Base-by-base conservation (phyloP, 1,284 basidiomycete genomes). In the Cystobasidiaceae sp. region DNA sequence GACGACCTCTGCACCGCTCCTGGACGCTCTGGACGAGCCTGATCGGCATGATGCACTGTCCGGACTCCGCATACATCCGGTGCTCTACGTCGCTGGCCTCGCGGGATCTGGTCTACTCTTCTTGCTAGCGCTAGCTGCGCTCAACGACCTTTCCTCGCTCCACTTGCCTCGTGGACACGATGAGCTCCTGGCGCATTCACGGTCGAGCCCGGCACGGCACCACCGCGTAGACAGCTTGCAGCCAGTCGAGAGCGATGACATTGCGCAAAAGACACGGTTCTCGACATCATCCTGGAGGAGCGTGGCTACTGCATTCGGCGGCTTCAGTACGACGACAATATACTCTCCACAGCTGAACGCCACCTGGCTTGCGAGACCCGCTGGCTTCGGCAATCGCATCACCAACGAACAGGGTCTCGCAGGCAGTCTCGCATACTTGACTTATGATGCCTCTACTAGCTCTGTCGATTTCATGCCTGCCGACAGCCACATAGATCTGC, bases 291-390 rank as follows among this genome's bases (percentile, higher is more conserved):
- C 28, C 28, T 64, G 61, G 61, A 64, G 56, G 51, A 48, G 41
- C 32, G 28, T 64, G n/a, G 61, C 61, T 33, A 64, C 27, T 27
- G 61, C 43, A 15, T 33, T 64, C 6, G 61, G 61, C 11, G 61
- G 61, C 41, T 64, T 64, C 52, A 64, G 61, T 27, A 64, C 51
- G 7, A 34, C 61, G 25, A 48, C 34, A 21, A 34, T 64, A 39
- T 32, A 52, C 3, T 56, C 61, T 23, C 61, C 61, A 27, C 51
- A 64, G 52, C 61, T 64, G 17, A 64, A 64, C 32, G 43, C 51
- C 17, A 37, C 43, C 32, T 64, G 61, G 51, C 33, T 64, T 15
- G 43, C 51, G n/a, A 21, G 61, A 32, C 61, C 61, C 15, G 61
- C 61, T 17, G 61, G 61, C 19, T 64, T 64, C 41, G 61, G 61